Percentiles rank a stretch among this genome's conserved stretches.
Conservation (phyloP, 495 filamentous ascomycete species). For the Neurospora sp. region DNA sequence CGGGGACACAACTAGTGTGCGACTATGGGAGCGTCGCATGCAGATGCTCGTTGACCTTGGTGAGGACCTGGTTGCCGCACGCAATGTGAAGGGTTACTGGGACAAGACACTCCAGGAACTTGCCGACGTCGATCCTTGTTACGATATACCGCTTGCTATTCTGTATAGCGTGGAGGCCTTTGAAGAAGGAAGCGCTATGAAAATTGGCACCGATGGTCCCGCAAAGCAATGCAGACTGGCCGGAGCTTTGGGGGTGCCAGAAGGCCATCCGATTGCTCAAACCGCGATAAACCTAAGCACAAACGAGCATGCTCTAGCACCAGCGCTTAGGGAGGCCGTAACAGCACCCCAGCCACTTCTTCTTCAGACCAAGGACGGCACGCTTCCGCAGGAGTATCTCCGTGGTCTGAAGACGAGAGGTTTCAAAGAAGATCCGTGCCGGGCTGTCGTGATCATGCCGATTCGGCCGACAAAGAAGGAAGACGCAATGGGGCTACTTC, state of each 20-base stretch:
- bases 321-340: slow-evolving; percentile 47
- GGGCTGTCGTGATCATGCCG: slow-evolving; percentile 48
- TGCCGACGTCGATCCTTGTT: slow-evolving; percentile 19
- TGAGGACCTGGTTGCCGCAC: slow-evolving; percentile 20
- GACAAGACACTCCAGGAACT: slow-evolving; percentile 20
- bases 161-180: slow-evolving; percentile 41
- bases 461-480: slow-evolving; percentile 51
- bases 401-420: slow-evolving; percentile 49
- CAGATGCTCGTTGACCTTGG: slow-evolving; percentile 29
- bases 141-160: slow-evolving; percentile 49
- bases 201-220: slow-evolving; percentile 31
- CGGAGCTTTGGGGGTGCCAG: slow-evolving; percentile 49
- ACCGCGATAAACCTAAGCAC: slow-evolving; percentile 40
- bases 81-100: slow-evolving; percentile 28
- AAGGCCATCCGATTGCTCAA: slow-evolving; percentile 41
- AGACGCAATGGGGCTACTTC: slow-evolving; percentile 44
- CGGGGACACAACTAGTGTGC: slow-evolving; percentile 24
- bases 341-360: slow-evolving; percentile 43
- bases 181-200: slow-evolving; percentile 28
- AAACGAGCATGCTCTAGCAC: slow-evolving; percentile 40
- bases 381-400: slow-evolving; percentile 39
- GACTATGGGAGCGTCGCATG: slow-evolving; percentile 31
- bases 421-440: slow-evolving; percentile 45
- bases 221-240: slow-evolving; percentile 42
- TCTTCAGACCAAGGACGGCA: slow-evolving; percentile 43